These are phyloP conservation scores for Sporothrix luriei DNA, from an alignment of 2,329 filamentous ascomycete species.

Conservation along the genomic window DNA sequence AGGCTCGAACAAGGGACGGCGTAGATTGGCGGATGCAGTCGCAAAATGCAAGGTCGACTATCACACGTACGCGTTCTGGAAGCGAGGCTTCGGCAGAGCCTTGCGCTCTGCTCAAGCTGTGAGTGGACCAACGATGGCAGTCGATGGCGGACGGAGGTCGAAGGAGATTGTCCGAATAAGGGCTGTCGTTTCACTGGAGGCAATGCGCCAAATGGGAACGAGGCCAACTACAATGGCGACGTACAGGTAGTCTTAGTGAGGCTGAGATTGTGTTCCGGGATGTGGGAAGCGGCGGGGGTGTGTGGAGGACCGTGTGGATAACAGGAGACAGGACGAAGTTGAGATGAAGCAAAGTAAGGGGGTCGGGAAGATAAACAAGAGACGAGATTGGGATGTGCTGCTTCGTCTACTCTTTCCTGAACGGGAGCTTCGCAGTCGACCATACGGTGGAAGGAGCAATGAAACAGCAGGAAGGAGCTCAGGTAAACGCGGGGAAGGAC, in stretches of 20 bases:
- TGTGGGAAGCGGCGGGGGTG: background rate
- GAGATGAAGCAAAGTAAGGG: background rate
- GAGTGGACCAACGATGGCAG: background rate
- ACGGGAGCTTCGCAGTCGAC: background rate
- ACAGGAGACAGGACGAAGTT: background rate
- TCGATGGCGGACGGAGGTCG: background rate
- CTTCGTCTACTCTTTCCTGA: background rate
- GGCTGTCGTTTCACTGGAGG: conserved; percentile 7
- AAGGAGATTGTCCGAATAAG: background rate
- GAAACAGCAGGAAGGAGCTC: background rate
- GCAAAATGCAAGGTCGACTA: background rate
- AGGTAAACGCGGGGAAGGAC: conserved; percentile 22
- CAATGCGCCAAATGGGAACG: background rate
- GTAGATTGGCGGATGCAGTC: background rate
- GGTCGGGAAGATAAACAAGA: too few species aligned
- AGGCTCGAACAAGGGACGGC: background rate
- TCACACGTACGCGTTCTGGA: conserved; percentile 13
- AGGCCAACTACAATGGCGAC: background rate
- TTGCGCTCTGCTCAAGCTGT: background rate
- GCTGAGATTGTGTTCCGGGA: background rate
- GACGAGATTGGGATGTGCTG: conserved; percentile 3
- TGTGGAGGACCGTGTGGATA: background rate
- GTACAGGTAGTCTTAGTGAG: background rate
- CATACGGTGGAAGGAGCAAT: conserved; percentile 10
- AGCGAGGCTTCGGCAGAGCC: background rate